Conservation (phyloP, 2,329 filamentous ascomycete genomes). For the Cercospora berteroae region DNA sequence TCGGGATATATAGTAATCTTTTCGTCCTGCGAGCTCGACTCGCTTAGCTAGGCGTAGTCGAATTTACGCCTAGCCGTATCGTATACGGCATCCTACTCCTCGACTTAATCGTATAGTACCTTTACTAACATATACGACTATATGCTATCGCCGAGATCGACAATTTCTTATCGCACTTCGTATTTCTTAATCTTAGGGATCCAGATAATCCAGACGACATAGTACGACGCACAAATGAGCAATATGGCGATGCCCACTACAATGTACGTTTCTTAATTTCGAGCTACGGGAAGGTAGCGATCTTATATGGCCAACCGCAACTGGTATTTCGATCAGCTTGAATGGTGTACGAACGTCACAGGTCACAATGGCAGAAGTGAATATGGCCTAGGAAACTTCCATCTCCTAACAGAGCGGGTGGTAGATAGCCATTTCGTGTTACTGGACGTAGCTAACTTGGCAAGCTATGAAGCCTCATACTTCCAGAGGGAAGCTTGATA, state of each 20-base stretch:
- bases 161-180: slow-evolving; percentile 54
- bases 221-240: slow-evolving; percentile 59
- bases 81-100: slow-evolving; percentile 59
- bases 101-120: slow-evolving; percentile 52
- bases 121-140: slow-evolving; percentile 53
- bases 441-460: too few relatives aligned
- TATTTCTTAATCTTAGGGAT: slow-evolving; percentile 57
- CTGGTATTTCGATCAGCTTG: too few relatives aligned
- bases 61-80: slow-evolving; percentile 44
- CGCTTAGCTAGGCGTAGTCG: neutral
- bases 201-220: slow-evolving; percentile 57
- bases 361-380: too few relatives aligned
- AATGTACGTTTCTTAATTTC: slow-evolving; percentile 50
- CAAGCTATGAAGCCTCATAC: too few relatives aligned
- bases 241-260: slow-evolving; percentile 64
- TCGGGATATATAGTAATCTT: slow-evolving; percentile 9
- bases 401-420: too few relatives aligned
- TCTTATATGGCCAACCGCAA: too few relatives aligned
- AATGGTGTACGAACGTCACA: too few relatives aligned
- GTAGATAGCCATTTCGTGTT: too few relatives aligned
- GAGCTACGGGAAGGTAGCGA: too few relatives aligned
- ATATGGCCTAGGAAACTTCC: too few relatives aligned
- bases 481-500: too few relatives aligned
- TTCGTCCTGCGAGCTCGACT: slow-evolving; percentile 12
- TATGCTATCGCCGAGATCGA: slow-evolving; percentile 52